Base-by-base conservation (phyloP, 2,329 filamentous ascomycete species). In the Claviceps paspali region DNA sequence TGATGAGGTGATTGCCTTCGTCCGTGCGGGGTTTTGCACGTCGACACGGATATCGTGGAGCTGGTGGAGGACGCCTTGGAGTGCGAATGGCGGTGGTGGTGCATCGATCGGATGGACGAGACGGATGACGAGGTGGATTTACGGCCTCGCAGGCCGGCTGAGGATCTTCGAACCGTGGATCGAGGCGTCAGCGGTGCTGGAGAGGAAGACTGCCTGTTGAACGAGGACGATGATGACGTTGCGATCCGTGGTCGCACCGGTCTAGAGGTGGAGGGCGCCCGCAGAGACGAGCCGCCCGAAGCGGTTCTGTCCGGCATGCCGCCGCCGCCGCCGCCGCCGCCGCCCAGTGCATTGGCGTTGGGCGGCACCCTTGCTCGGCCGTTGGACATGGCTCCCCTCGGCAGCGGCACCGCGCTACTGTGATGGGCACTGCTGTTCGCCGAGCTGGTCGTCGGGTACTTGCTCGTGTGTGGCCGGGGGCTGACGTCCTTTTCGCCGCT, bases 101-200 rank as follows among this genome's bases (percentile, higher is more conserved):
- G 86, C 52, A 96, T 85, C 31, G 82, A 92, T 41, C 91, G 79
- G 40, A 98, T 79, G 0, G 86, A 94, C 1, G 86, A 95, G 12
- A 98, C 78, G 0, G 87, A 96, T 0, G 86, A 94, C 0, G 86
- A 95, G 0, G 91, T 98, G 1, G 88, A 96, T 56, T 96, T 96
- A 42, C 91, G 76, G 27, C 91, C 88, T 21, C 87, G 76, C 31
- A 96, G 70, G 22, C 88, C 87, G 30, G 71, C 75, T 5, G 85
- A 93, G 2, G 84, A 76, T 26, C 86, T 80, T 9, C 91, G 77
- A 49, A 92, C 81, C 1, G 82, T 83, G 5, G 84, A 86, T 28
- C 86, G 80, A 3, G 91, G 88, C 1, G 91, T 96, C 29, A 95
- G 58, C 0, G 91, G 88, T 3, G 79, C 80, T 0, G 91, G 91